Conservation (phyloP, 495 filamentous ascomycete species). For the Penicillium simplicissimum region DNA sequence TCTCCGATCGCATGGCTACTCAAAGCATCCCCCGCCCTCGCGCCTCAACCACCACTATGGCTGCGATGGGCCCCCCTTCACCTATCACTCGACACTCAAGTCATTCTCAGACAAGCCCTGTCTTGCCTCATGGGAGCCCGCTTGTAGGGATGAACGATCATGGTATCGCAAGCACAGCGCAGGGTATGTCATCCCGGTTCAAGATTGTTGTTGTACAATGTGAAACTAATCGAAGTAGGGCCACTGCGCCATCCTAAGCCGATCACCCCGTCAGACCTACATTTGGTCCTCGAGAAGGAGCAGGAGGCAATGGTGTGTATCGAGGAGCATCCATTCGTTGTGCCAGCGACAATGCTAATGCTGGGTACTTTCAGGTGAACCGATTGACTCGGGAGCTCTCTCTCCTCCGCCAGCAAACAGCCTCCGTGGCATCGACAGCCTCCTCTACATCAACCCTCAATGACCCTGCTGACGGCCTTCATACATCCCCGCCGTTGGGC, state of each 20-base stretch:
- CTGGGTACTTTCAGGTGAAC: conserved; percentile 66
- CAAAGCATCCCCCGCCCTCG: conserved; percentile 52
- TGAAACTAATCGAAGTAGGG: conserved; percentile 35
- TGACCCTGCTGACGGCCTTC: conserved; percentile 48
- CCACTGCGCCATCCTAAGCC: conserved; percentile 80
- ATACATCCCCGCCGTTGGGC: conserved; percentile 49
- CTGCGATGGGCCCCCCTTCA: conserved; percentile 43
- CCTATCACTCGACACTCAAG: conserved; percentile 30
- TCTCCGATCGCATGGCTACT: conserved; percentile 60
- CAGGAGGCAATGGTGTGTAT: conserved; percentile 87
- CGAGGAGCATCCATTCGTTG: neutral
- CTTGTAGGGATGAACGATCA: conserved; percentile 47
- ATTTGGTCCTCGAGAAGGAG: conserved; percentile 85
- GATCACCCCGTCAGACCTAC: conserved; percentile 81
- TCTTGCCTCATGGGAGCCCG: conserved; percentile 35
- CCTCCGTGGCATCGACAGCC: conserved; percentile 76
- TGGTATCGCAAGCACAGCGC: conserved; percentile 58
- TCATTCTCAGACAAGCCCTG: conserved; percentile 15
- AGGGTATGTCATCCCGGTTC: conserved; percentile 37
- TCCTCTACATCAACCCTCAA: conserved; percentile 71
- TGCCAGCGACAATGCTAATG: neutral
- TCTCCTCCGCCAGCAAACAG: conserved; percentile 75
- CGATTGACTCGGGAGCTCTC: conserved; percentile 85
- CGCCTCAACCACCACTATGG: conserved; percentile 55
- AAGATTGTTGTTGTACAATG: neutral